Evolutionary conservation across 257 asterid genomes (phyloP).

Genomic region (Petunia axillaris): DNA sequence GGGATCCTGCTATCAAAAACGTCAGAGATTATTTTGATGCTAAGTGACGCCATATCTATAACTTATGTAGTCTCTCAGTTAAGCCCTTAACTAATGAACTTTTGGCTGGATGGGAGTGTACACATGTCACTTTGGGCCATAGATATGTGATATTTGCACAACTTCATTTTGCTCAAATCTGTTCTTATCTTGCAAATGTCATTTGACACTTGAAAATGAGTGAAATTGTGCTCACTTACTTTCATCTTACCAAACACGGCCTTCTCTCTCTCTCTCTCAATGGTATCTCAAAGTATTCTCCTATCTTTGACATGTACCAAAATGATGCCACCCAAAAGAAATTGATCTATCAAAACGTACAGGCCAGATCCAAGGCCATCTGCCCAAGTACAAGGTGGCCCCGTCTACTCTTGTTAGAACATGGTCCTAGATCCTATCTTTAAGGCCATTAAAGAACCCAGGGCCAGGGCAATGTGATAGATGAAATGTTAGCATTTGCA

Average conservation of each 20-base stretch:
- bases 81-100: not conserved
- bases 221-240: not conserved
- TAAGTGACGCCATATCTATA: not conserved
- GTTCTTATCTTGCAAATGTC: slow-evolving; percentile 8
- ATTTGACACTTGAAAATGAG: slow-evolving; percentile 7
- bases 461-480: not conserved
- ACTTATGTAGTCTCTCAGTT: slow-evolving; percentile 5
- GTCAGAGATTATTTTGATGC: not conserved
- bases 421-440: not conserved
- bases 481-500: not conserved
- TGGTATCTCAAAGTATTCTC: not conserved
- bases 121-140: not conserved
- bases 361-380: not conserved
- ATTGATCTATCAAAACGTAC: not conserved
- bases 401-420: no score
- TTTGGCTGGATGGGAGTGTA: slow-evolving; percentile 1
- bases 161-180: not conserved
- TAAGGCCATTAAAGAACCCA: not conserved
- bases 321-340: not conserved
- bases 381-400: not conserved
- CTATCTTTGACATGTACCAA: not conserved
- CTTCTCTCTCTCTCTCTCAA: not conserved
- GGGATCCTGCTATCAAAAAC: not conserved
- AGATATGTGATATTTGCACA: slow-evolving; percentile 3
- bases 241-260: not conserved